Evolutionary conservation across 164 flowering plant genomes (phyloP).

Genomic region (Macadamia tetraphylla): DNA sequence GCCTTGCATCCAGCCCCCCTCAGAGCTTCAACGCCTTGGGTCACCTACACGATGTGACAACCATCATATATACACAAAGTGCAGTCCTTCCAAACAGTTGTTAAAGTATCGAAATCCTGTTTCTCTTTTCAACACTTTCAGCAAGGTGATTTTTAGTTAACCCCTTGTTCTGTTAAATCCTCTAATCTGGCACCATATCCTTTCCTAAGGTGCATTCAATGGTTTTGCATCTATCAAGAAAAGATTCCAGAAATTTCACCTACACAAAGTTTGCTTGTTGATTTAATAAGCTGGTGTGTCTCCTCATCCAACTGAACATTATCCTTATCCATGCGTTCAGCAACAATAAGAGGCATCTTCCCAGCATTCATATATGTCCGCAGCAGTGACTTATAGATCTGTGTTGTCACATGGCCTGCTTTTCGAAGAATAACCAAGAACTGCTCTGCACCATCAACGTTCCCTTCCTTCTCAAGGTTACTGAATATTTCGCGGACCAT

Average conservation of each 20-base stretch:
- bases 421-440: constrained; percentile 48
- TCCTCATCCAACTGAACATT: constrained; percentile 57
- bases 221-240: constrained; percentile 7
- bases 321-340: constrained; percentile 81
- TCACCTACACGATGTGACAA: no score
- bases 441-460: constrained; percentile 57
- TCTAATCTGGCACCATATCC: no score
- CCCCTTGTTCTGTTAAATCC: no score
- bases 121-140: no score
- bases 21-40: no score
- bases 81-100: no score
- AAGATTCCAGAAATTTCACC: constrained; percentile 42
- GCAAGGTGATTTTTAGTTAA: no score
- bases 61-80: no score
- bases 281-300: constrained; percentile 46
- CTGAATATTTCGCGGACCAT: constrained; percentile 37
- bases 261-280: constrained; percentile 65
- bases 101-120: no score
- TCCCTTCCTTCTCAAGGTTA: constrained; percentile 47
- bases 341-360: constrained; percentile 73
- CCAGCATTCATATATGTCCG: constrained; percentile 73
- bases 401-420: constrained; percentile 59
- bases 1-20: no score
- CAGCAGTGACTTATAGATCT: constrained; percentile 61
- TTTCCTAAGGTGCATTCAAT: no score